Percentiles rank a stretch among this genome's conserved stretches.
These are phyloP conservation scores for Fusarium piperis DNA, from an alignment of 2,329 filamentous ascomycete species.

Conservation along the genomic window DNA sequence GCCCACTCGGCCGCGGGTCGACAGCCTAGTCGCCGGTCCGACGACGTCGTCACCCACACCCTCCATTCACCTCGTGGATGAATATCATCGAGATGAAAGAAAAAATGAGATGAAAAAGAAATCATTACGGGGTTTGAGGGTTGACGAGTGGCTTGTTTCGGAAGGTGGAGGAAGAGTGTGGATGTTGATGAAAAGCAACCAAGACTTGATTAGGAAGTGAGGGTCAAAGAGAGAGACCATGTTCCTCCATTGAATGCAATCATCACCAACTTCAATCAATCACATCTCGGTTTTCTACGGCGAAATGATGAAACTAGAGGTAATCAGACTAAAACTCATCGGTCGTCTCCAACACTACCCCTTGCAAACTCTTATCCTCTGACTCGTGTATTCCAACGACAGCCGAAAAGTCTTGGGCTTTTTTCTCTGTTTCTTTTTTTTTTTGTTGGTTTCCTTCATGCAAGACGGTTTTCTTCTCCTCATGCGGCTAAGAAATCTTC, in stretches of 20 bases:
- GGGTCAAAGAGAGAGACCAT: too few relatives aligned
- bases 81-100: neutral
- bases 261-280: neutral
- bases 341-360: neutral
- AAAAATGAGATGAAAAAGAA: neutral
- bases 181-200: constrained; percentile 4
- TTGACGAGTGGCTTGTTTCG: neutral
- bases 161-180: neutral
- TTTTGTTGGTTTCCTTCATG: neutral
- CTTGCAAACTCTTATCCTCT: neutral
- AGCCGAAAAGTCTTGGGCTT: neutral
- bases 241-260: neutral
- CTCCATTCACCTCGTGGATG: neutral
- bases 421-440: neutral
- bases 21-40: neutral
- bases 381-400: neutral
- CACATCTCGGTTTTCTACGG: neutral
- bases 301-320: neutral
- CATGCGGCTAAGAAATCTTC: neutral
- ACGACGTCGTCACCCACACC: neutral
- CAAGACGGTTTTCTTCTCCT: constrained; percentile 2
- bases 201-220: neutral
- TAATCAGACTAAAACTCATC: neutral
- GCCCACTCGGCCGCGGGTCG: neutral
- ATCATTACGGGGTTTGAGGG: neutral